Evolutionary conservation across 441 rosid species (phyloP), one percentile per base, ranked within the genome.

Genomic region (Arabidopsis lyrata): DNA sequence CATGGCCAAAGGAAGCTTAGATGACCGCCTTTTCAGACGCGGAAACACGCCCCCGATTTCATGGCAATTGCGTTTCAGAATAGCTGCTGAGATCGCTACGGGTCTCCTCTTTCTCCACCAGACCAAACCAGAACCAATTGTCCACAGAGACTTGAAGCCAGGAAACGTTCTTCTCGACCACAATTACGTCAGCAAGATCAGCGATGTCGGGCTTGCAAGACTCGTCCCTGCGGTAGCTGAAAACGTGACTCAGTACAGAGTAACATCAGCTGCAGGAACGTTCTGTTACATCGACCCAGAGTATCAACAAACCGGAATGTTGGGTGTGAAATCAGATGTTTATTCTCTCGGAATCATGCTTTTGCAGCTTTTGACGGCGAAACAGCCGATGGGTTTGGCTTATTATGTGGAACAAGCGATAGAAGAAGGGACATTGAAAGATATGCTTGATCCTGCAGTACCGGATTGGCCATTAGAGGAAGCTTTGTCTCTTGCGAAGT

Each of bases 211-310:
- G 48, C 73, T 88, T 12, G 91, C 94, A 18, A 79, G 89, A 81
- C 83, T 89, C 22, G 90, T 89, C 56, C 94, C 94, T 0, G 86
- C 87, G 1, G 81, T 86, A 16, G 88, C 91, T 8, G 91, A 89
- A 55, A 85, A 76, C 64, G 83, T 75, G 52, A 85, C 94, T 1
- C 91, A 89, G 32, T 85, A 48, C 73, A 70, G 77, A 49, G 70
- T 86, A 67, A 87, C 91, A 0, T 84, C 94, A 9, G 76, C 91
- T 1, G 91, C 94, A 4, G 94, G 94, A 55, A 89, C 94, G 10
- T 87, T 89, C 66, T 87, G 91, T 80, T 89, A 89, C 36, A 89
- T 89, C 0, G 94, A 89, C 57, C 93, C 93, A 0, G 93, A 88
- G 80, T 88, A 88, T 74, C 93, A 88, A 44, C 90, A 86, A 61